Percentiles rank a stretch among this genome's conserved stretches.
Conservation (phyloP, 306 rosid genomes). For the Quercus suber region DNA sequence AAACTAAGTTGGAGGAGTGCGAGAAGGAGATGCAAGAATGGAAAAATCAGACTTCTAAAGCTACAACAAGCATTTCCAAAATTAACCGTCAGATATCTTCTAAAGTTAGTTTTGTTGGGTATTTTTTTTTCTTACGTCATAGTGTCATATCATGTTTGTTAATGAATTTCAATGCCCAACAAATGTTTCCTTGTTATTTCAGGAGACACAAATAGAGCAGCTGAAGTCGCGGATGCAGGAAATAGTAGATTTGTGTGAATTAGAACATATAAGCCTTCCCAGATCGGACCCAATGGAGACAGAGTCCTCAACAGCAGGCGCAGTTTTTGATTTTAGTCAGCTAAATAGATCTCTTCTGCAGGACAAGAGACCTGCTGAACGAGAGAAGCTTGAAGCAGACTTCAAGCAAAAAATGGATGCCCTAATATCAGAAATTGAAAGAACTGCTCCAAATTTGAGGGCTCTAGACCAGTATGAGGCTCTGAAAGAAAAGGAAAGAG, state of each 20-base stretch:
- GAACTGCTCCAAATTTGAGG: constrained; percentile 97
- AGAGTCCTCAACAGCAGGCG: constrained; percentile 60
- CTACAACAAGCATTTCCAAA: constrained; percentile 84
- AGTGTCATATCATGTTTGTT: neutral
- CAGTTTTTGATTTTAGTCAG: constrained; percentile 65
- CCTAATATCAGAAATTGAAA: constrained; percentile 75
- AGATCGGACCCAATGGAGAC: constrained; percentile 86
- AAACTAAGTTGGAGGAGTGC: constrained; percentile 82
- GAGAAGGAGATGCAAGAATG: constrained; percentile 97
- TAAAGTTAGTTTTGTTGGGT: constrained; percentile 50
- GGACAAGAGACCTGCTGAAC: constrained; percentile 62
- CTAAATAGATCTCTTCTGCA: constrained; percentile 57
- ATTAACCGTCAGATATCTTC: constrained; percentile 82
- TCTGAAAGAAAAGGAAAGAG: constrained; percentile 82
- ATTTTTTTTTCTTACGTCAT: constrained; percentile 1
- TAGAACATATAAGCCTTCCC: constrained; percentile 81
- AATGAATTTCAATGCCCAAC: constrained; percentile 25
- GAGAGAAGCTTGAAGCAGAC: constrained; percentile 72
- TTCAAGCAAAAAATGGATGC: constrained; percentile 79
- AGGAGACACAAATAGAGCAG: constrained; percentile 85
- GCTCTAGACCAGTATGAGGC: constrained; percentile 96
- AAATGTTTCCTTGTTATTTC: constrained; percentile 24
- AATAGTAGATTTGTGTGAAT: constrained; percentile 80
- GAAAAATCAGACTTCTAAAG: constrained; percentile 82
- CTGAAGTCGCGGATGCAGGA: constrained; percentile 74